Evolutionary conservation across 495 filamentous ascomycete species (phyloP).

Genomic region (Thermothielavioides terrestris): DNA sequence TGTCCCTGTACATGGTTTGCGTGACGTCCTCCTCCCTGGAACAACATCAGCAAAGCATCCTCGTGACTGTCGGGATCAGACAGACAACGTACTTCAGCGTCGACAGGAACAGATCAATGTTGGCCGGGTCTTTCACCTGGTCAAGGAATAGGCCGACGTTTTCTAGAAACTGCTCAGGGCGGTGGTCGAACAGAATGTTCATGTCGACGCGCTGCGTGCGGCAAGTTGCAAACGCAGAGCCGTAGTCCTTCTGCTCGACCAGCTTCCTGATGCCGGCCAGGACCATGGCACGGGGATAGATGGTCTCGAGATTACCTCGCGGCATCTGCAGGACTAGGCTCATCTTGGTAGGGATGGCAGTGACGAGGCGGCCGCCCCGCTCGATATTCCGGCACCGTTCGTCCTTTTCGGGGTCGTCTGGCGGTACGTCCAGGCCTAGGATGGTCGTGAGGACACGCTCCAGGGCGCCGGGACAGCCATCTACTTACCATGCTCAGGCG

Average conservation of each 20-base stretch:
- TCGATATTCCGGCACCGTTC: slow-evolving; percentile 91
- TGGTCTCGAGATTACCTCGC: slow-evolving; percentile 89
- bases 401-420: slow-evolving; percentile 82
- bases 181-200: slow-evolving; percentile 96
- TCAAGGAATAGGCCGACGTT: slow-evolving; percentile 70
- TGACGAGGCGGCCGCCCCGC: slow-evolving; percentile 75
- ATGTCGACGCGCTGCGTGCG: slow-evolving; percentile 91
- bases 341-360: slow-evolving; percentile 80
- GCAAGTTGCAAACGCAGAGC: slow-evolving; percentile 74
- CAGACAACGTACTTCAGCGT: slow-evolving; percentile 66
- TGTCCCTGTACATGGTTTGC: slow-evolving; percentile 88
- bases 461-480: slow-evolving; percentile 8
- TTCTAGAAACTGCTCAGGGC: slow-evolving; percentile 69
- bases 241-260: slow-evolving; percentile 73
- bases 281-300: slow-evolving; percentile 86
- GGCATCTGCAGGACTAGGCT: slow-evolving; percentile 85
- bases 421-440: slow-evolving; percentile 68
- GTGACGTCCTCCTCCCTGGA: slow-evolving; percentile 86
- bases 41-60: slow-evolving; percentile 1
- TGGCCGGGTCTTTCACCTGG: slow-evolving; percentile 74
- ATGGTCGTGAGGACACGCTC: slow-evolving; percentile 1
- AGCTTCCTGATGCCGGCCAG: slow-evolving; percentile 75
- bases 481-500: slow-evolving; percentile 55
- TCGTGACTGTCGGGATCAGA: too few relatives aligned
- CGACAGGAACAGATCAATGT: slow-evolving; percentile 88